Percentiles rank a stretch among this genome's conserved stretches.
Evolutionary conservation across 768 basidiomycete species (phyloP).

Genomic region (Suillus variegatus): DNA sequence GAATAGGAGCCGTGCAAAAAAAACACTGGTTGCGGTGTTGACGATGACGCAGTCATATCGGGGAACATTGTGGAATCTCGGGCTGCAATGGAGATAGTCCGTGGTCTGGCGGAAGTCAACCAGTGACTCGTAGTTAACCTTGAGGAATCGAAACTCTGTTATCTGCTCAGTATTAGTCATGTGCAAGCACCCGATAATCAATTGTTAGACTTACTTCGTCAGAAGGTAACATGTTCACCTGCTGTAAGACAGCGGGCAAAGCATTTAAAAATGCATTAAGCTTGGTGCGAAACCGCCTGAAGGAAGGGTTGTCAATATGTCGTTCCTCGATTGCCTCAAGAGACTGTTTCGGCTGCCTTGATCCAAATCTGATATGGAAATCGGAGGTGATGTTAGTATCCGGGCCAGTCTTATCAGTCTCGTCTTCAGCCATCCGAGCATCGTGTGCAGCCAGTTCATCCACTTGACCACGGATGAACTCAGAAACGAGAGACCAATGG

Average conservation of each 20-base stretch:
- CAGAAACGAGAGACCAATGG: conserved; percentile 1
- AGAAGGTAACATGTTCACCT: neutral
- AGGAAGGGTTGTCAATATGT: neutral
- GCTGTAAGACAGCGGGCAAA: neutral
- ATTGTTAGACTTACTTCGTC: neutral
- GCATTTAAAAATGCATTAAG: neutral
- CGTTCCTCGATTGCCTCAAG: neutral
- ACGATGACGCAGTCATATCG: conserved; percentile 29
- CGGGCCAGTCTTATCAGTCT: too few relatives aligned
- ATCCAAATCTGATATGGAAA: neutral
- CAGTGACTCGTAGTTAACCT: conserved; percentile 28
- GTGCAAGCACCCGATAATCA: neutral
- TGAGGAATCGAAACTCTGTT: conserved; percentile 26
- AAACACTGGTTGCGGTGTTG: conserved; percentile 10
- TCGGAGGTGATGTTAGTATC: neutral
- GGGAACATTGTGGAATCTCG: conserved; percentile 21
- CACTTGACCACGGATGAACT: conserved; percentile 10
- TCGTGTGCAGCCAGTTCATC: conserved; percentile 19
- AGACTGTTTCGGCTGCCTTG: neutral
- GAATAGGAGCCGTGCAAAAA: conserved; percentile 22
- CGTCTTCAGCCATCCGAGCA: neutral
- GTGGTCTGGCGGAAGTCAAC: conserved; percentile 28
- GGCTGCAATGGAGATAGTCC: conserved; percentile 21
- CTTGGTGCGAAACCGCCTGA: neutral
- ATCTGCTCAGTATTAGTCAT: conserved; percentile 17